Evolutionary conservation across 1,284 basidiomycete species (phyloP).

Genomic region (Cystobasidium sp.): DNA sequence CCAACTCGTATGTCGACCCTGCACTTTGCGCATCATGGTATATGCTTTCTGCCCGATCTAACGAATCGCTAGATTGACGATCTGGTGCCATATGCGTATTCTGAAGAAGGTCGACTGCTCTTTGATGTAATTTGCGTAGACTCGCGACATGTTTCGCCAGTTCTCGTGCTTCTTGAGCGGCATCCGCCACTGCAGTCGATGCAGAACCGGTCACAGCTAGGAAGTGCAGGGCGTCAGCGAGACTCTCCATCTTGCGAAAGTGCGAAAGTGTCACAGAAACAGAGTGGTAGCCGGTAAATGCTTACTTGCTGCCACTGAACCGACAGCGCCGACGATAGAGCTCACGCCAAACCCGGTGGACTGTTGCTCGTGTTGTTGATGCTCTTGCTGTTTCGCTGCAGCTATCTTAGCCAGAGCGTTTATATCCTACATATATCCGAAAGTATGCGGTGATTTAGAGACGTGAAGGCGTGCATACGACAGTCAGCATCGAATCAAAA

Average conservation of each 20-base stretch:
- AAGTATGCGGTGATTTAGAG: not conserved
- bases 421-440: not conserved
- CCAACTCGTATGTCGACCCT: conserved; percentile 33
- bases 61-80: conserved; percentile 1
- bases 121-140: conserved; percentile 18
- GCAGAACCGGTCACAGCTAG: conserved; percentile 18
- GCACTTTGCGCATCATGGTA: conserved; percentile 40
- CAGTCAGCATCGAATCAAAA: not conserved
- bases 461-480: not conserved
- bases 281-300: too few species aligned
- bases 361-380: conserved; percentile 7
- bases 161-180: not conserved
- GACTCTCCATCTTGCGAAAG: not conserved
- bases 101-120: conserved; percentile 19
- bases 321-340: conserved; percentile 17
- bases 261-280: not conserved
- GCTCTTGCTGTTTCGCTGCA: not conserved
- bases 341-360: not conserved
- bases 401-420: conserved; percentile 14
- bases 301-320: conserved; percentile 15
- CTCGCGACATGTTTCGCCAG: conserved; percentile 15
- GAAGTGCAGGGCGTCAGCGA: not conserved
- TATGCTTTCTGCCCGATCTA: conserved; percentile 40
- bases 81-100: conserved; percentile 23
- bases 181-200: not conserved